Evolutionary conservation across 495 filamentous ascomycete species (phyloP).

Genomic region (Penicillium antarcticum): DNA sequence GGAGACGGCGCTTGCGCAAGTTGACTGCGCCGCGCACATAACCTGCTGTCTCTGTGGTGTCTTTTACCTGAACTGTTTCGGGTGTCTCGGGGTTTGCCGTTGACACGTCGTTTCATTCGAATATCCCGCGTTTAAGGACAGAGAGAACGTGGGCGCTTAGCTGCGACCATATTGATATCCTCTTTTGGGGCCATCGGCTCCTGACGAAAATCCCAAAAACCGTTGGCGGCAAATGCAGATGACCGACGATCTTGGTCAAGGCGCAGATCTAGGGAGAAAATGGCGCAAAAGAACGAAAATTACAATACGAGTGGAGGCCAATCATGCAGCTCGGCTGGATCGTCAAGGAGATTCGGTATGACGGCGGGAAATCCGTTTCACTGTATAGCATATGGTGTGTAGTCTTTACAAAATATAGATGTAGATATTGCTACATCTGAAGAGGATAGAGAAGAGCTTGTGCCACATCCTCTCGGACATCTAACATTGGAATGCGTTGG

Average conservation of each 20-base stretch:
- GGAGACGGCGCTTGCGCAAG: constrained; percentile 7
- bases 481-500: constrained; percentile 20
- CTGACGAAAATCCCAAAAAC: constrained; percentile 12
- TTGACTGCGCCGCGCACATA: constrained; percentile 11
- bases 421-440: not conserved
- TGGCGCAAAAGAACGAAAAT: not conserved
- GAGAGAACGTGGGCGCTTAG: too few species aligned
- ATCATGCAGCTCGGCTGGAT: too few species aligned
- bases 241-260: constrained; percentile 19
- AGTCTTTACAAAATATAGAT: too few species aligned
- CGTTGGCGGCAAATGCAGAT: constrained; percentile 18
- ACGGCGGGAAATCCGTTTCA: constrained; percentile 2
- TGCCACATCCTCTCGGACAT: not conserved
- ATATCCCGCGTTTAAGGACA: too few species aligned
- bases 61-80: not conserved
- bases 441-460: not conserved
- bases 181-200: not conserved
- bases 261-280: constrained; percentile 12
- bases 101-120: too few species aligned
- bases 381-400: too few species aligned
- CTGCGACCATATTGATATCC: too few species aligned
- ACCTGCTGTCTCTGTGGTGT: not conserved
- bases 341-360: not conserved
- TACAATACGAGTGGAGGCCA: not conserved
- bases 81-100: not conserved